These are phyloP conservation scores for Talaromyces rugulosus DNA, from an alignment of 2,329 filamentous ascomycete species.

Conservation along the genomic window DNA sequence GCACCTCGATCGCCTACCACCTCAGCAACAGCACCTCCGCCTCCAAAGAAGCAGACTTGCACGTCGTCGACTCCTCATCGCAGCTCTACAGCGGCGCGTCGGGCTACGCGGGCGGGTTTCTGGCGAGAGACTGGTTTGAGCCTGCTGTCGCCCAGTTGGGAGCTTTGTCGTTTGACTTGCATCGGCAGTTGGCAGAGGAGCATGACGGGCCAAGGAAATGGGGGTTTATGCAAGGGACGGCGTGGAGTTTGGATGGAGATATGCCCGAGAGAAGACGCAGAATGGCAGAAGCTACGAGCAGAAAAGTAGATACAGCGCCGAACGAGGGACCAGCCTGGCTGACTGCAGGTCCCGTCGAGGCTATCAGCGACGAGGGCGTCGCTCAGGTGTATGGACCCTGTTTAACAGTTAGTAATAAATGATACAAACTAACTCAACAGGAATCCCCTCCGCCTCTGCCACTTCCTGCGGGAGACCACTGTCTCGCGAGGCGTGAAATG, in stretches of 20 bases:
- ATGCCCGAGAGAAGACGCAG: constrained; percentile 28
- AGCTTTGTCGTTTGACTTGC: constrained; percentile 64
- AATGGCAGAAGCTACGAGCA: constrained; percentile 46
- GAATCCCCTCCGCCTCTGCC: constrained; percentile 63
- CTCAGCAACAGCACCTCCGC: constrained; percentile 46
- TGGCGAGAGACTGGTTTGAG: constrained; percentile 70
- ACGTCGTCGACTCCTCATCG: constrained; percentile 55
- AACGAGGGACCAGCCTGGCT: constrained; percentile 54
- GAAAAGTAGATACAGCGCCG: constrained; percentile 23
- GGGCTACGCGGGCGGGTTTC: constrained; percentile 68
- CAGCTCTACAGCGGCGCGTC: constrained; percentile 69
- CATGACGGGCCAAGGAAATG: constrained; percentile 56
- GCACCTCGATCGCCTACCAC: constrained; percentile 68
- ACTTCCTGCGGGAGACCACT: constrained; percentile 59
- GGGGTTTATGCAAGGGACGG: constrained; percentile 58
- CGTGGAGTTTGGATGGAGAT: constrained; percentile 50
- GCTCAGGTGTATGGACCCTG: constrained; percentile 56
- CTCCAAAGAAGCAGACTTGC: constrained; percentile 39
- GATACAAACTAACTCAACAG: constrained; percentile 31
- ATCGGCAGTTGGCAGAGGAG: constrained; percentile 59
- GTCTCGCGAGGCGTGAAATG: constrained; percentile 59
- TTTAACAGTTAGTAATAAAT: background rate
- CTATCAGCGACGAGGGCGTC: constrained; percentile 58
- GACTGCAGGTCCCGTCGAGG: constrained; percentile 55
- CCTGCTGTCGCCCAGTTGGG: constrained; percentile 56